Evolutionary conservation across 129 eudicot species (phyloP).

Genomic region (Smallanthus sonchifolius): DNA sequence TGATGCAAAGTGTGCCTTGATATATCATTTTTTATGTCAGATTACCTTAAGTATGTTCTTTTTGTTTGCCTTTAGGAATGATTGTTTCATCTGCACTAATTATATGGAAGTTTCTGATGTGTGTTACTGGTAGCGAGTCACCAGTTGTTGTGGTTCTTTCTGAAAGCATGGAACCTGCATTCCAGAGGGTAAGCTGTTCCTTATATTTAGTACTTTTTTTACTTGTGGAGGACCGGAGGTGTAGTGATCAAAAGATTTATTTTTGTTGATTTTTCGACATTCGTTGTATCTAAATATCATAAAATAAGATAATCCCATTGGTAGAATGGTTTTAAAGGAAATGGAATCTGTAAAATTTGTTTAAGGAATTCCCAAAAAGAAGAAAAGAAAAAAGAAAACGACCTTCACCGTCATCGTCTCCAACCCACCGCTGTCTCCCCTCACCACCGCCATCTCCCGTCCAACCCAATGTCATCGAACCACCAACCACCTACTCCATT

Average conservation of each 20-base stretch:
- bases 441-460: no score
- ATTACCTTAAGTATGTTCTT: background rate
- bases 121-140: constrained; percentile 79
- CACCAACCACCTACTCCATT: background rate
- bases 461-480: no score
- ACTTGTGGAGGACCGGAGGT: background rate
- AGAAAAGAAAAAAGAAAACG: background rate
- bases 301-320: background rate
- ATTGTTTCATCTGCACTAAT: constrained; percentile 71
- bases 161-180: constrained; percentile 99
- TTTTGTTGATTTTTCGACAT: background rate
- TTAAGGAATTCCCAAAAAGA: background rate
- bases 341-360: background rate
- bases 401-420: background rate
- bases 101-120: constrained; percentile 78
- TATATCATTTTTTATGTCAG: background rate
- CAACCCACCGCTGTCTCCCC: background rate
- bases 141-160: constrained; percentile 89
- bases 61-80: constrained; percentile 53
- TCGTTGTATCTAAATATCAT: background rate
- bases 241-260: background rate
- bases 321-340: background rate
- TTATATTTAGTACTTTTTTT: background rate
- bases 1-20: constrained; percentile 2
- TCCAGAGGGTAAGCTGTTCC: constrained; percentile 49